Base-by-base conservation (phyloP, 2,329 filamentous ascomycete species). In the Ophiostoma ulmi region DNA sequence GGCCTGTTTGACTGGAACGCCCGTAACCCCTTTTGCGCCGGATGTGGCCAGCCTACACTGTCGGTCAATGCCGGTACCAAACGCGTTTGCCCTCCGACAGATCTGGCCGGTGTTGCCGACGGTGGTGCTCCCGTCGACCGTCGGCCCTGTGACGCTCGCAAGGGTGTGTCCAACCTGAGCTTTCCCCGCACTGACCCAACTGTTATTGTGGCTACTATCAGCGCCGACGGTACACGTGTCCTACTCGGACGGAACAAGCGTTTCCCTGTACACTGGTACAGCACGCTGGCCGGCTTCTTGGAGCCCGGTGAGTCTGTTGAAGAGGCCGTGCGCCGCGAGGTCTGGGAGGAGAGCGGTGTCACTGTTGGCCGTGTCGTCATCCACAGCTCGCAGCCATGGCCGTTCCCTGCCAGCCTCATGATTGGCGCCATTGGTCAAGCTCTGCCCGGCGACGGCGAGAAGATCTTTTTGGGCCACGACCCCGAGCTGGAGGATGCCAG, bases 161-260 rank as follows among this genome's bases (percentile, higher is more conserved):
- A 88, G 55, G 93, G 92, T 36, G 82, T 99, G 65, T 97, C 93
- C 41, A 99, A 99, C 80, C 85, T 97, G 69, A 90, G 86, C 77
- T 98, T 97, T 83, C 94, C 94, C 2, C 88, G 94, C 68, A 97
- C 94, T 1, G 94, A 97, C 76, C 93, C 94, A 0, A 97, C 93
- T 38, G 93, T 98, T 78, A 99, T 99, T 80, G 94, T 96, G 81
- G 94, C 94, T 0, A 90, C 97, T 13, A 87, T 98, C 41, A 96
- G 91, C 69, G 84, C 89, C 68, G 92, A 96, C 75, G 91, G 91
- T 68, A 86, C 89, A 74, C 87, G 88, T 73, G 81, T 97, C 55
- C 87, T 99, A 8, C 89, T 99, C 0, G 95, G 95, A 52, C 89
- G 95, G 17, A 88, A 92, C 77, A 91, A 91, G 80, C 87, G 92